phyloP scores from a whole-genome alignment of 163 green algal genomes.

The Chlamydomonas reinhardtii region DNA sequence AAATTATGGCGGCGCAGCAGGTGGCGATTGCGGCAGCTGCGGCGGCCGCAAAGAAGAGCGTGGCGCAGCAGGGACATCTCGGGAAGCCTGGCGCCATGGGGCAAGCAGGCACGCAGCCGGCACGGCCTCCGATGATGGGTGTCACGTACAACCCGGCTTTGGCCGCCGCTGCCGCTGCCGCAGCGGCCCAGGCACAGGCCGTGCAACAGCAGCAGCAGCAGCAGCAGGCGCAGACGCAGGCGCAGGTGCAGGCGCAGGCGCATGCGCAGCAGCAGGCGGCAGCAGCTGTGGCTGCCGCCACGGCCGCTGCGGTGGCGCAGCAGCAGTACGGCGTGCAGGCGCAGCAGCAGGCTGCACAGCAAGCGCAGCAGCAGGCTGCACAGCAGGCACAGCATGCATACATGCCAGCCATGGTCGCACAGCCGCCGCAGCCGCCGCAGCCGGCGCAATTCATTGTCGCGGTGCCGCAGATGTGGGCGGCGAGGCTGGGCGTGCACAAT shows the following conservation, averaged over 20 bases:
- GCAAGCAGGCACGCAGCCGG: background rate
- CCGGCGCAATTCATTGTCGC: constrained; percentile 31
- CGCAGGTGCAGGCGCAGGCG: background rate
- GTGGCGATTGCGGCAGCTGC: background rate
- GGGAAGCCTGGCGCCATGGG: no score
- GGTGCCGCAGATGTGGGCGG: constrained; percentile 39
- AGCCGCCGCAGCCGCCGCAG: background rate
- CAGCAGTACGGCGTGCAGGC: background rate
- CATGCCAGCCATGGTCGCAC: background rate
- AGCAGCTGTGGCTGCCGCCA: background rate
- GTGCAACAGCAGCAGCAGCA: constrained; percentile 10
- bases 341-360: background rate
- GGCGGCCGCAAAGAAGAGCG: background rate
- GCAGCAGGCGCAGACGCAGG: constrained; percentile 7
- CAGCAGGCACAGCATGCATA: no score
- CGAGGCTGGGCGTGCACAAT: constrained; percentile 4
- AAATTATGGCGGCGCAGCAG: constrained; percentile 4
- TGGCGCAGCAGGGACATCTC: no score
- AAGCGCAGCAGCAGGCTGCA: constrained; percentile 5
- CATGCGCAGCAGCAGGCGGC: background rate
- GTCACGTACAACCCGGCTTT: background rate
- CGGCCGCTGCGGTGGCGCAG: background rate
- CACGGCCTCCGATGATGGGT: background rate
- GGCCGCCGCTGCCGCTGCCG: background rate
- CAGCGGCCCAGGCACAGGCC: background rate